These are phyloP conservation scores for Linnemannia elongata DNA, from an alignment of 192 early-diverging fungal species.

Conservation along the genomic window DNA sequence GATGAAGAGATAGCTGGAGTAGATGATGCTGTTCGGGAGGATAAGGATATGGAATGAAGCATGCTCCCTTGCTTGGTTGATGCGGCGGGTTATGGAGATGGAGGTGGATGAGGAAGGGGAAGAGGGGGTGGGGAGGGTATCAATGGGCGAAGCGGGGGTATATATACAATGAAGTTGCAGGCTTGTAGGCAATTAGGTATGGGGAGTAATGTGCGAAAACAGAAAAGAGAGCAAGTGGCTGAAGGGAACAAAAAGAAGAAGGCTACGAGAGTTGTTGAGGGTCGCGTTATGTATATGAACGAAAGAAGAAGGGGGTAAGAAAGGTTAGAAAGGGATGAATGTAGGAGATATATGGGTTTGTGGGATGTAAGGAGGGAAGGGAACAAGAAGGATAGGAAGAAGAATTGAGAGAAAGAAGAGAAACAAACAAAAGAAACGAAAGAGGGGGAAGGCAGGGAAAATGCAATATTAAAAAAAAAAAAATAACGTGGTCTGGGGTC, in stretches of 20 bases:
- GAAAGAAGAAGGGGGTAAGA: neutral
- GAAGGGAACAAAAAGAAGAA: neutral
- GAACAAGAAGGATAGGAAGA: neutral
- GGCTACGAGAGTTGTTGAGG: neutral
- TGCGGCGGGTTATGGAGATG: neutral
- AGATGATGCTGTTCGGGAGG: conserved; percentile 26
- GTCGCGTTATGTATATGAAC: neutral
- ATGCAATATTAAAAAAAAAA: neutral
- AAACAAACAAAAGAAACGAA: neutral
- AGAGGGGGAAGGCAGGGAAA: neutral
- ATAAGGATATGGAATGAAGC: conserved; percentile 44
- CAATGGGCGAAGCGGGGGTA: neutral
- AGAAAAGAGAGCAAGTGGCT: neutral
- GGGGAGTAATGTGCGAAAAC: neutral
- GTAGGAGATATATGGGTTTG: neutral
- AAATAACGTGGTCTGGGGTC: conserved; percentile 5
- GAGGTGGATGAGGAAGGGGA: neutral
- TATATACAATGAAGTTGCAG: neutral
- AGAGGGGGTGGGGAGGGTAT: too few relatives aligned
- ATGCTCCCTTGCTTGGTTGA: conserved; percentile 17
- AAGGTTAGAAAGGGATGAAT: neutral
- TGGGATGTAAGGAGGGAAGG: neutral
- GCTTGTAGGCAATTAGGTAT: neutral
- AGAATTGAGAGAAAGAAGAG: neutral
- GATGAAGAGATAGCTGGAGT: conserved; percentile 11